Percentiles rank a stretch among this genome's conserved stretches.
Conservation (phyloP, 331 rosid genomes). For the Ulmus americana region DNA sequence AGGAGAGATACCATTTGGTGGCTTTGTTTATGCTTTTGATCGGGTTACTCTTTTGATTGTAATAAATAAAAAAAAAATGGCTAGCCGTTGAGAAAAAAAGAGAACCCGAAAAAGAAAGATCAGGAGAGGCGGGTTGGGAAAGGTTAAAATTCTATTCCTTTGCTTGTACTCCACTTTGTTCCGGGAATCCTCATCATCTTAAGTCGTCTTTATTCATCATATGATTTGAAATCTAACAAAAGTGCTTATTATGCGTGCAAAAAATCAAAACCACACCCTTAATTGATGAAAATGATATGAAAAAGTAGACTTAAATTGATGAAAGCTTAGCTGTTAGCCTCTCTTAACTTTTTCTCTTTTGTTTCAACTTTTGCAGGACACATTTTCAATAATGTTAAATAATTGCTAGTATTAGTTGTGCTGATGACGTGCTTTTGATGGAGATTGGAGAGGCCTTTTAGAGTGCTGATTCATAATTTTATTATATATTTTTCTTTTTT, state of each 20-base stretch:
- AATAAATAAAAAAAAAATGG: conserved; percentile 19
- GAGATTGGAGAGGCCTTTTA: background rate
- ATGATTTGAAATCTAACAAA: background rate
- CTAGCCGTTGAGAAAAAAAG: conserved; percentile 19
- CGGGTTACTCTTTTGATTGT: conserved; percentile 6
- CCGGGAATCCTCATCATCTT: conserved; percentile 5
- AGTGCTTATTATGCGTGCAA: background rate
- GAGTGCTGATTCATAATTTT: conserved; percentile 8
- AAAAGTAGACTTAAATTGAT: background rate
- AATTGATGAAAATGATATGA: no score
- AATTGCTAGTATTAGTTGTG: background rate
- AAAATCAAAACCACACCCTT: background rate
- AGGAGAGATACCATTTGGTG: conserved; percentile 14
- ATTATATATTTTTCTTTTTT: background rate
- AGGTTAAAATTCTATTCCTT: conserved; percentile 40
- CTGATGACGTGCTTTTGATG: conserved; percentile 9
- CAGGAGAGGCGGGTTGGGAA: conserved; percentile 25
- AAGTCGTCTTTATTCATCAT: background rate
- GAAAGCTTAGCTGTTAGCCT: background rate
- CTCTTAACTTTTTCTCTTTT: background rate
- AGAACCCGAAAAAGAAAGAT: conserved; percentile 9
- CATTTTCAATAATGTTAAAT: conserved; percentile 5
- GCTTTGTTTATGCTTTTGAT: conserved; percentile 9
- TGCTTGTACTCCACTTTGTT: conserved; percentile 28
- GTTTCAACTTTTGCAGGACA: conserved; percentile 20